Percentiles rank a stretch among this genome's conserved stretches.
These are phyloP conservation scores for Pyrenochaeta sp. DNA, from an alignment of 2,329 filamentous ascomycete species.

Conservation along the genomic window DNA sequence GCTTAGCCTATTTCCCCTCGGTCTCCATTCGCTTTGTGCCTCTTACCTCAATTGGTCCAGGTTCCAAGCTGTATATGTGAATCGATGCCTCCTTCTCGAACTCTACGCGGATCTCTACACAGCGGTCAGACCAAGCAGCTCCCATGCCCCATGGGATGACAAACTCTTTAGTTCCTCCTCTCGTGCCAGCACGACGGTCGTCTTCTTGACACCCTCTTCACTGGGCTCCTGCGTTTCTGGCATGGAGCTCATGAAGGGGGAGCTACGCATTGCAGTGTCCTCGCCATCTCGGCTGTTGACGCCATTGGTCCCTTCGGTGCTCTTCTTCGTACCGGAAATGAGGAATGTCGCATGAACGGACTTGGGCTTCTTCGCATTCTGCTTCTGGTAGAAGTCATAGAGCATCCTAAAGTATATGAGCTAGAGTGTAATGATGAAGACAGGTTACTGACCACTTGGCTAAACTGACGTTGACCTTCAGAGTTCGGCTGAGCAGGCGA, in stretches of 20 bases:
- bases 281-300: conserved; percentile 62
- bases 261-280: conserved; percentile 72
- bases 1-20: conserved; percentile 17
- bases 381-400: conserved; percentile 81
- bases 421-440: neutral
- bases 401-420: conserved; percentile 70
- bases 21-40: conserved; percentile 54
- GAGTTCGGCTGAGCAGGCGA: conserved; percentile 79
- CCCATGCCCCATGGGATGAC: conserved; percentile 15
- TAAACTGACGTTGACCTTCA: conserved; percentile 83
- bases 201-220: conserved; percentile 62
- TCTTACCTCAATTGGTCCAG: conserved; percentile 70
- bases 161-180: conserved; percentile 77
- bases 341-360: conserved; percentile 94
- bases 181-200: conserved; percentile 71
- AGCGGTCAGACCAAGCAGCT: conserved; percentile 17
- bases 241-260: conserved; percentile 72
- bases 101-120: conserved; percentile 68
- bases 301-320: conserved; percentile 47
- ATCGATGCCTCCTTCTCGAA: conserved; percentile 80
- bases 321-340: conserved; percentile 72
- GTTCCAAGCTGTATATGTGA: conserved; percentile 86
- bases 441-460: conserved; percentile 78
- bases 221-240: conserved; percentile 55
- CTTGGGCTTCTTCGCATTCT: conserved; percentile 77